These are phyloP conservation scores for Phytopythium aichiense DNA, from an alignment of 352 stramenopile genomes.

Conservation along the genomic window DNA sequence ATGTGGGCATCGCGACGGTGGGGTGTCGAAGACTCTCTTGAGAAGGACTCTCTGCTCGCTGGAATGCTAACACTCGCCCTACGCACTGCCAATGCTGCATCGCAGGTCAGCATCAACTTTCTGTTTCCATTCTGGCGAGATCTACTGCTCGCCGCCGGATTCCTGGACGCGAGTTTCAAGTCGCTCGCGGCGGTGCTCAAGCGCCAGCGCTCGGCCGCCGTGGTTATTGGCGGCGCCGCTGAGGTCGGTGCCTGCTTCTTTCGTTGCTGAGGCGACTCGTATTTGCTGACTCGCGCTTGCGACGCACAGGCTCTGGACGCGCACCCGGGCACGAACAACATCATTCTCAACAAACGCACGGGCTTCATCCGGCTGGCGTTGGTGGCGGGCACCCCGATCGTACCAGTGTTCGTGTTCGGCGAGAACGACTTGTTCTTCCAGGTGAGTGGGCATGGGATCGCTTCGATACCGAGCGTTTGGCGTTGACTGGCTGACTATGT, in stretches of 20 bases:
- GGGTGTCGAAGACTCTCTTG: neutral
- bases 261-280: neutral
- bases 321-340: conserved; percentile 34
- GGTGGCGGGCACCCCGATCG: conserved; percentile 41
- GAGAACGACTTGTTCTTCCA: conserved; percentile 58
- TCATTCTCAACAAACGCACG: conserved; percentile 64
- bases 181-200: conserved; percentile 26
- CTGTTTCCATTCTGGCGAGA: conserved; percentile 48
- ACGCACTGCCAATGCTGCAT: neutral
- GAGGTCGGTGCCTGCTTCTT: conserved; percentile 16
- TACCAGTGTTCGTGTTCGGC: conserved; percentile 69
- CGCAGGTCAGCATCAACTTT: conserved; percentile 45
- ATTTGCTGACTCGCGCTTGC: neutral
- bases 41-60: neutral
- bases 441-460: conserved; percentile 7
- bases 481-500: neutral
- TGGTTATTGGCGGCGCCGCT: conserved; percentile 43
- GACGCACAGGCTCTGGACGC: conserved; percentile 32
- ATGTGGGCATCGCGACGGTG: conserved; percentile 45
- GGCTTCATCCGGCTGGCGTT: conserved; percentile 64
- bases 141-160: conserved; percentile 40
- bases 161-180: conserved; percentile 45
- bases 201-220: conserved; percentile 24
- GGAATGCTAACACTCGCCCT: neutral
- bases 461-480: neutral